phyloP scores from a whole-genome alignment of 208 protist genomes.

The Crithidia acanthocephali region DNA sequence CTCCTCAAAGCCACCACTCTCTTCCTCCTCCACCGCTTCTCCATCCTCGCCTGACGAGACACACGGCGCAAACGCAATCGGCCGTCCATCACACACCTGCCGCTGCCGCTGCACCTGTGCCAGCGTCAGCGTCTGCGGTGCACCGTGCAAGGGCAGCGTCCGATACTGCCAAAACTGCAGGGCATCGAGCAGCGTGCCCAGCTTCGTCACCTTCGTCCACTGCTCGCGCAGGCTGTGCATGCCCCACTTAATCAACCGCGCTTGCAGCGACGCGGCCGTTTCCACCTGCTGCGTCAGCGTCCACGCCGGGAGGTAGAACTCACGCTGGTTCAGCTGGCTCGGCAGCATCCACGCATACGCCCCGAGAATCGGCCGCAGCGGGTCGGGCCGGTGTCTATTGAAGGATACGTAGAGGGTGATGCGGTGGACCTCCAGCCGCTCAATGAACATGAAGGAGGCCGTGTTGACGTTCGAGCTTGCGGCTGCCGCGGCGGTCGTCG shows the following conservation, averaged over 20 bases:
- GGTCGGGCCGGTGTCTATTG: constrained; percentile 58
- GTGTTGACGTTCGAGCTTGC: constrained; percentile 12
- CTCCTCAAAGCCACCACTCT: neutral
- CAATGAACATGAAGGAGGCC: constrained; percentile 52
- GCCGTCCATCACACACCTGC: neutral
- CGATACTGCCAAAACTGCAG: constrained; percentile 45
- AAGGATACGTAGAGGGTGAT: constrained; percentile 73
- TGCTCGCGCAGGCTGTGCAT: constrained; percentile 66
- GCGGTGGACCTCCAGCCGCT: constrained; percentile 48
- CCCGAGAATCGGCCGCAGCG: constrained; percentile 66
- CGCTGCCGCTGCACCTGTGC: constrained; percentile 30
- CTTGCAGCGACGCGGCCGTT: constrained; percentile 49
- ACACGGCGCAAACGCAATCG: constrained; percentile 16
- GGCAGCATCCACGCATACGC: constrained; percentile 79
- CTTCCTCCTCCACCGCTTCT: constrained; percentile 1
- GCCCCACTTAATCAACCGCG: constrained; percentile 50
- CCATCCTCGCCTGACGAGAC: constrained; percentile 29
- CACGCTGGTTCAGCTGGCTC: constrained; percentile 49
- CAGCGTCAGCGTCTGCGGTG: constrained; percentile 43
- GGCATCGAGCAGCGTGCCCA: constrained; percentile 62
- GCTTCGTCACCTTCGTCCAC: constrained; percentile 82
- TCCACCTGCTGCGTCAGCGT: constrained; percentile 46
- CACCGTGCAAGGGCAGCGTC: constrained; percentile 31
- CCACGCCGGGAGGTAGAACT: constrained; percentile 56
- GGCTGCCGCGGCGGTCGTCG: neutral